These are phyloP conservation scores for Boletus speciosus DNA, from an alignment of 768 basidiomycete genomes.

Conservation along the genomic window DNA sequence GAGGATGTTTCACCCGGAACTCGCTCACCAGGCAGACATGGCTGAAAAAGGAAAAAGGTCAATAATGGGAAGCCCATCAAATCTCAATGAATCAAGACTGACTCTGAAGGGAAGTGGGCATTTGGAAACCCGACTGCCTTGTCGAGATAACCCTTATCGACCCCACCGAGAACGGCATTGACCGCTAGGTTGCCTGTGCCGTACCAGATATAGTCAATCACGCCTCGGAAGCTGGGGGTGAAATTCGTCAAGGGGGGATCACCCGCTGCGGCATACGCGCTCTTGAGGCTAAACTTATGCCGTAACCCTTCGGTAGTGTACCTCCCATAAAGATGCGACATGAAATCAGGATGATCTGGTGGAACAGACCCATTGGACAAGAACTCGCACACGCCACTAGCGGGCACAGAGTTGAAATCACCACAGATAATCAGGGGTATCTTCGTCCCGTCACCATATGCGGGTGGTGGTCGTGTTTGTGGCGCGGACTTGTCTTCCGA, in stretches of 20 bases:
- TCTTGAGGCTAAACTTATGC: constrained; percentile 80
- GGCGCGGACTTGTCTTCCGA: constrained; percentile 23
- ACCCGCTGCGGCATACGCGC: constrained; percentile 65
- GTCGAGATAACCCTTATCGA: constrained; percentile 80
- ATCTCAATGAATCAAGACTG: constrained; percentile 36
- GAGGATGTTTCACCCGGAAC: constrained; percentile 76
- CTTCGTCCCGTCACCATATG: constrained; percentile 79
- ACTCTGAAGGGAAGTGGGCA: constrained; percentile 96
- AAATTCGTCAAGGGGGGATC: constrained; percentile 83
- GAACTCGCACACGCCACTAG: constrained; percentile 90
- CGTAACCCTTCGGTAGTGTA: constrained; percentile 88
- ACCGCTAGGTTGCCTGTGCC: constrained; percentile 67
- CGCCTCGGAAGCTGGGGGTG: constrained; percentile 81
- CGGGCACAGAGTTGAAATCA: constrained; percentile 91
- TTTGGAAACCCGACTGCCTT: constrained; percentile 97
- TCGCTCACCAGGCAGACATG: constrained; percentile 70
- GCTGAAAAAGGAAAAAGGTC: constrained; percentile 36
- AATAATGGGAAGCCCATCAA: constrained; percentile 1
- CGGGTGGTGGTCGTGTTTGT: constrained; percentile 51
- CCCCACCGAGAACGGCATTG: constrained; percentile 83
- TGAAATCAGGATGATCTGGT: constrained; percentile 84
- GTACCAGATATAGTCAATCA: constrained; percentile 95
- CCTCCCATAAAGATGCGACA: constrained; percentile 84
- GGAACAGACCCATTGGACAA: constrained; percentile 67
- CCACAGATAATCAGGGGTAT: constrained; percentile 90